Percentiles rank a stretch among this genome's conserved stretches.
Conservation (phyloP, 306 rosid species). For the Medicago lupulina region DNA sequence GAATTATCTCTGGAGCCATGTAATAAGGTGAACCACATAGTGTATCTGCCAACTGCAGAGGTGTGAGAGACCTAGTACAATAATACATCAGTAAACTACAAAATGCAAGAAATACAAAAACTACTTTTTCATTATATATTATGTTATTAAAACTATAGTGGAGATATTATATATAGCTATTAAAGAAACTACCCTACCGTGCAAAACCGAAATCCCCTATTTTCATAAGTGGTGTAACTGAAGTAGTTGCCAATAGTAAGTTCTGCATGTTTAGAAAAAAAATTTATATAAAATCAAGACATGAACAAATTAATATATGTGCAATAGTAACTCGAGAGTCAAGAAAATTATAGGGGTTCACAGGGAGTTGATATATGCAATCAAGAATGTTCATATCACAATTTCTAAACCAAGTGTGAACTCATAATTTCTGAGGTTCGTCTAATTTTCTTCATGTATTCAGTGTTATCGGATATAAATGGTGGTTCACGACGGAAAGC, state of each 20-base stretch:
- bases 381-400: no score
- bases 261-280: constrained; percentile 66
- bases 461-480: no score
- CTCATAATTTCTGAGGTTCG: no score
- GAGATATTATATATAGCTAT: neutral
- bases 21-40: constrained; percentile 95
- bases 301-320: neutral
- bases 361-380: no score
- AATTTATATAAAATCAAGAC: constrained; percentile 9
- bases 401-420: no score
- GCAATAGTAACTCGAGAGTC: no score
- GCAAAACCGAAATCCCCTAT: constrained; percentile 99
- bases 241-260: constrained; percentile 67
- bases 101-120: constrained; percentile 16
- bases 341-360: no score
- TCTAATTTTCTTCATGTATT: no score
- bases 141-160: neutral
- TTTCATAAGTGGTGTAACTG: constrained; percentile 67
- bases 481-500: no score
- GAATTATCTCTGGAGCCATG: constrained; percentile 98
- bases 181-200: constrained; percentile 56
- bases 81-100: constrained; percentile 41
- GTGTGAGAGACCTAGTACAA: constrained; percentile 74
- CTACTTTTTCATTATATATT: neutral
- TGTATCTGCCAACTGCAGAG: constrained; percentile 82